Conservation (phyloP, 139 green algal genomes). For the Chlorella sp. region DNA sequence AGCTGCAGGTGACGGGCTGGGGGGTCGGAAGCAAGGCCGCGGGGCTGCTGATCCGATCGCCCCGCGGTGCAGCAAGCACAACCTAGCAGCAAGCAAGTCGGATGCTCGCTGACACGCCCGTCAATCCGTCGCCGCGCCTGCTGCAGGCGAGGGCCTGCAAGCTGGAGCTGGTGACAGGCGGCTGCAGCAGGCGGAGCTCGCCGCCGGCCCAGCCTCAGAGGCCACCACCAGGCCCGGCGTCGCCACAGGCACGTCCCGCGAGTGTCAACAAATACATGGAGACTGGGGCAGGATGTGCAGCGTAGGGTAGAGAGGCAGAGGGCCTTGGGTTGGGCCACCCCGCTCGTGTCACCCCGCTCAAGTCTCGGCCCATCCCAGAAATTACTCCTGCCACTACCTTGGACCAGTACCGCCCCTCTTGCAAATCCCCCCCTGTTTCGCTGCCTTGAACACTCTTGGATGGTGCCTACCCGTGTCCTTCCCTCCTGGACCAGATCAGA, state of each 20-base stretch:
- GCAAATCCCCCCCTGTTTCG: no score
- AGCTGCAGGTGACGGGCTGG: neutral
- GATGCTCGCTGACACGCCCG: neutral
- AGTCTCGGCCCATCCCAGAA: neutral
- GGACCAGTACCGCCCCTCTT: neutral
- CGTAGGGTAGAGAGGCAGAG: neutral
- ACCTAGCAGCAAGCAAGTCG: neutral
- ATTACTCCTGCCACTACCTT: neutral
- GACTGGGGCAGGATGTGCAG: neutral
- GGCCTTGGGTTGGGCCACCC: no score
- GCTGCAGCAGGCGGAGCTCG: neutral
- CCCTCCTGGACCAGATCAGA: no score
- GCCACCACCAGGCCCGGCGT: neutral
- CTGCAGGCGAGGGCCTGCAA: neutral
- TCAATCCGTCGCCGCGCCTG: neutral
- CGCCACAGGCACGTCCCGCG: neutral
- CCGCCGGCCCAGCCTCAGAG: neutral
- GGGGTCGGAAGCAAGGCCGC: no score
- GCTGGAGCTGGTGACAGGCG: neutral
- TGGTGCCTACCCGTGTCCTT: no score
- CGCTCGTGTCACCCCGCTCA: no score
- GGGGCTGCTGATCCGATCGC: no score
- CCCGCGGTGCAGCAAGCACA: no score
- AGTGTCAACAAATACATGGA: neutral
- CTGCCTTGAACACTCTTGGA: no score